phyloP scores from a whole-genome alignment of 495 filamentous ascomycete species.

The Neurospora sp. region DNA sequence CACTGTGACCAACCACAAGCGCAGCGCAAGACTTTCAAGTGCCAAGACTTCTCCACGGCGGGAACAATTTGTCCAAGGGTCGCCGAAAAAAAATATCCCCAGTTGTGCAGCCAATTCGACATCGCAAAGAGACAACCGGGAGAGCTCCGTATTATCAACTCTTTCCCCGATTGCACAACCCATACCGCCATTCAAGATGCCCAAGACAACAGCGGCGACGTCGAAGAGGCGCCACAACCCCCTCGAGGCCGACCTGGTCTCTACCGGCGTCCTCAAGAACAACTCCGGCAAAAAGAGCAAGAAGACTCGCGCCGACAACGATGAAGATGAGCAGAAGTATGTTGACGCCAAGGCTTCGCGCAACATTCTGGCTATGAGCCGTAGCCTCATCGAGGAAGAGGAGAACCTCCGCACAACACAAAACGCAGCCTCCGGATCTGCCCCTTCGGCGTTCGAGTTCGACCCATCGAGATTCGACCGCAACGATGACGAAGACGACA shows the following conservation, averaged over 20 bases:
- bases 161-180: neutral
- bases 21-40: constrained; percentile 6
- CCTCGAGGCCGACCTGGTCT: constrained; percentile 59
- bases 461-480: constrained; percentile 28
- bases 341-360: constrained; percentile 79
- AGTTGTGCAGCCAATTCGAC: constrained; percentile 1
- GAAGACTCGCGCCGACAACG: constrained; percentile 46
- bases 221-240: constrained; percentile 52
- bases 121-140: neutral
- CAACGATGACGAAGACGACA: constrained; percentile 25
- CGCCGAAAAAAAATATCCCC: constrained; percentile 18
- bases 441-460: constrained; percentile 33
- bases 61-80: constrained; percentile 14
- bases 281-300: constrained; percentile 42
- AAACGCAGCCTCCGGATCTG: constrained; percentile 1
- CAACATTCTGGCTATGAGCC: constrained; percentile 79
- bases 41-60: constrained; percentile 10
- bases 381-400: constrained; percentile 72
- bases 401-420: constrained; percentile 12
- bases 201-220: constrained; percentile 39
- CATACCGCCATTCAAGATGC: constrained; percentile 27
- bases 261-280: constrained; percentile 51
- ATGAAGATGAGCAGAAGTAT: constrained; percentile 55
- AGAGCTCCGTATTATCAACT: neutral
- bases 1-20: constrained; percentile 7